Conservation (phyloP, 768 basidiomycete species). For the Trametes cingulata region DNA sequence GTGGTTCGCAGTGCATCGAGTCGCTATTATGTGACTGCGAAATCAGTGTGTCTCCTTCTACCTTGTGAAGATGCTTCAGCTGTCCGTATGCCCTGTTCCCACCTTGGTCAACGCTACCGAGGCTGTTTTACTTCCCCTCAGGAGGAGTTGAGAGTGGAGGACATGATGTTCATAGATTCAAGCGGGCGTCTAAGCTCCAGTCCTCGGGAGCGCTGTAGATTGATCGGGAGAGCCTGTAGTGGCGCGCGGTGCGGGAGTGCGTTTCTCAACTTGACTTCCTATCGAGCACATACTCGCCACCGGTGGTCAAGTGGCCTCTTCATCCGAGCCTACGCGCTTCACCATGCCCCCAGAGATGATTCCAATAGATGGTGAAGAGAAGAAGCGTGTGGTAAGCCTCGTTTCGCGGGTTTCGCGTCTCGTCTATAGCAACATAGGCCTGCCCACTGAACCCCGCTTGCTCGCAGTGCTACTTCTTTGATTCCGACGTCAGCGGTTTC, state of each 20-base stretch:
- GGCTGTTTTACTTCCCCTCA: too few species aligned
- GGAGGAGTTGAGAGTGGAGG: too few species aligned
- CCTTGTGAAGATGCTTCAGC: too few species aligned
- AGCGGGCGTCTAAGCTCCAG: neutral
- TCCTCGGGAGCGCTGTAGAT: constrained; percentile 9
- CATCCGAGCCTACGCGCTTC: too few species aligned
- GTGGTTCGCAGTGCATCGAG: too few species aligned
- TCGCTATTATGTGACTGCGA: too few species aligned
- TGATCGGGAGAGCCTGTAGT: constrained; percentile 10
- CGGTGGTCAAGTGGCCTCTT: neutral
- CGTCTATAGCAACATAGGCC: neutral
- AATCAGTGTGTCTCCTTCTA: too few species aligned
- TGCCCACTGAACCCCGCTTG: neutral
- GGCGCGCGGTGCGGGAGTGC: neutral
- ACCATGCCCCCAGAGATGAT: constrained; percentile 36
- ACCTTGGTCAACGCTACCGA: too few species aligned
- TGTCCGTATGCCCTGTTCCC: too few species aligned
- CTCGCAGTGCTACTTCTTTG: constrained; percentile 95
- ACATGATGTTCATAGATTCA: too few species aligned
- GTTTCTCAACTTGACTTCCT: constrained; percentile 12
- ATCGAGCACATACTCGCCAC: neutral
- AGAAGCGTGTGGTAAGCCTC: constrained; percentile 78
- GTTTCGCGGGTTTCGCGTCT: constrained; percentile 6
- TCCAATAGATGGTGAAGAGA: constrained; percentile 63
- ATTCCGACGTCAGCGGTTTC: constrained; percentile 98